phyloP scores from a whole-genome alignment of 1,284 basidiomycete species.

The Ceratobasidium sp. region DNA sequence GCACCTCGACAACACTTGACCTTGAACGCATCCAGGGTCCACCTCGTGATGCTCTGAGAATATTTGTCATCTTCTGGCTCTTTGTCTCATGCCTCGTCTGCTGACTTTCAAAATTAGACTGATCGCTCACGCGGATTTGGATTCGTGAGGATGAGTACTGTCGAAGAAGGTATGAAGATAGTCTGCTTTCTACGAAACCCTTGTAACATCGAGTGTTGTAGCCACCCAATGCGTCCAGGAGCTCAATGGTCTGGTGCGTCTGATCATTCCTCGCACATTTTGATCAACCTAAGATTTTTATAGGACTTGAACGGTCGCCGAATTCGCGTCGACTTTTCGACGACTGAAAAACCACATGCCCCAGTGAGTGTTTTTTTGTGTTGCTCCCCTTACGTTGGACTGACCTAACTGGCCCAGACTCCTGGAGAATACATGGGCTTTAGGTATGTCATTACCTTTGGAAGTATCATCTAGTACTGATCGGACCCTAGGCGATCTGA shows the following conservation, averaged over 20 bases:
- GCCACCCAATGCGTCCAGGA: constrained; percentile 88
- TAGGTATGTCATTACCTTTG: constrained; percentile 55
- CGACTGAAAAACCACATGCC: constrained; percentile 90
- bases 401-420: constrained; percentile 54
- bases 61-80: constrained; percentile 13
- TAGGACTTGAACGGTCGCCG: constrained; percentile 93
- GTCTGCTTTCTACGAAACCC: not conserved
- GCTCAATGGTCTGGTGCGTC: constrained; percentile 86
- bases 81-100: constrained; percentile 35
- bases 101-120: constrained; percentile 56
- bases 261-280: not conserved
- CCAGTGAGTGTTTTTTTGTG: constrained; percentile 54
- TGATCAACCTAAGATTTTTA: not conserved
- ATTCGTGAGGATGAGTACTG: constrained; percentile 91
- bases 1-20: not conserved
- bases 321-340: constrained; percentile 96
- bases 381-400: not conserved
- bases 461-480: constrained; percentile 60
- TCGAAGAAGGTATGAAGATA: constrained; percentile 65
- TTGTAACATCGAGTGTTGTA: not conserved
- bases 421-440: constrained; percentile 98
- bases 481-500: constrained; percentile 50
- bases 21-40: constrained; percentile 21
- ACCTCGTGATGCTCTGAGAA: constrained; percentile 42
- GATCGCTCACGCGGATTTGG: constrained; percentile 97